phyloP scores from a whole-genome alignment of 2,329 filamentous ascomycete species.

The Falciphora oryzae region DNA sequence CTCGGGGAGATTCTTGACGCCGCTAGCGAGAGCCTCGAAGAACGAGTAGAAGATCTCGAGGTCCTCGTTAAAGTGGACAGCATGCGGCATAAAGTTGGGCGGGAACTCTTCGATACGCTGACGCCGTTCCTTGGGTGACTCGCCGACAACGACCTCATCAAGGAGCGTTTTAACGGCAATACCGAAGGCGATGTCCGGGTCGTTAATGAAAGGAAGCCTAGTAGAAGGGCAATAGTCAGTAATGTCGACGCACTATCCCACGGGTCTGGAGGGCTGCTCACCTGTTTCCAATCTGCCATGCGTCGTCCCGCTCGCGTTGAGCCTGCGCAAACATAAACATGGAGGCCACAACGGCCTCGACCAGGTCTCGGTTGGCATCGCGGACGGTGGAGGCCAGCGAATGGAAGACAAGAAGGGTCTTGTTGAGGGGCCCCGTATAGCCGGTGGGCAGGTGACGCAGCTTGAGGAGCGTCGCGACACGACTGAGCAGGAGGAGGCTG shows the following conservation, averaged over 20 bases:
- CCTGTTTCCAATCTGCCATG: constrained; percentile 16
- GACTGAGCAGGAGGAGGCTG: constrained; percentile 75
- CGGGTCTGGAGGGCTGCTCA: neutral
- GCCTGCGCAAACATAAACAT: constrained; percentile 79
- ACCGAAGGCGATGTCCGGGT: constrained; percentile 69
- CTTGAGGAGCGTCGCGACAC: constrained; percentile 76
- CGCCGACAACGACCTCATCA: constrained; percentile 51
- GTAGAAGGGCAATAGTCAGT: neutral
- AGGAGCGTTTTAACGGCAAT: constrained; percentile 76
- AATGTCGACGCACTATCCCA: neutral
- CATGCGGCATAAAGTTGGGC: constrained; percentile 49
- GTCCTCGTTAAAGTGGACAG: constrained; percentile 54
- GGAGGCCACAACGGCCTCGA: constrained; percentile 75
- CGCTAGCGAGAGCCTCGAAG: constrained; percentile 51
- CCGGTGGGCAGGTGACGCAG: constrained; percentile 79
- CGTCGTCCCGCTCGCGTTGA: constrained; percentile 59
- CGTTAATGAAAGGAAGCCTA: constrained; percentile 19
- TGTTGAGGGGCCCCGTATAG: constrained; percentile 90
- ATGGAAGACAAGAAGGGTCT: constrained; percentile 81
- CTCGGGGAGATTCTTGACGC: constrained; percentile 47
- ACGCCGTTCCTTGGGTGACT: constrained; percentile 37
- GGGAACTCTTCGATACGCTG: constrained; percentile 45
- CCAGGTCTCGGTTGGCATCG: constrained; percentile 70
- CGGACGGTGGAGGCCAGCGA: constrained; percentile 77
- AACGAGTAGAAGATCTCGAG: constrained; percentile 52